Evolutionary conservation across 176 grass and related monocot genomes (phyloP), one percentile per base, ranked within the genome.

Genomic region (Eleusine coracana): DNA sequence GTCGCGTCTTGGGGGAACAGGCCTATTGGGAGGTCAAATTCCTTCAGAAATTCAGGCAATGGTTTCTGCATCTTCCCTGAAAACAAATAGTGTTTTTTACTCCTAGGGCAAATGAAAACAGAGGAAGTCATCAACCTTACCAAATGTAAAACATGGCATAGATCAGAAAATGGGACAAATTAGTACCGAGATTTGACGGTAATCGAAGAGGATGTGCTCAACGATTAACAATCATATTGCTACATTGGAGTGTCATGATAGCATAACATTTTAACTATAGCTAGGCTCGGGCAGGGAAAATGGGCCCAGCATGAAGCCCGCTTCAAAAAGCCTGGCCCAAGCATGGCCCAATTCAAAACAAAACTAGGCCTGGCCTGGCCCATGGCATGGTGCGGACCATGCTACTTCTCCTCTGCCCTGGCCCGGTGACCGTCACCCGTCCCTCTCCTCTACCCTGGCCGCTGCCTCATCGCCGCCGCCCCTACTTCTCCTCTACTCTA

Each of bases 11-110:
- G 87, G 6, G 92, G 96, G 79, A 95, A 98, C 39, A 98, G 80
- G 5, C 96, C 92, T 0, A 73, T 31, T 48, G 96, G 92, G 44
- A 98, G 66, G 76, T 95, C 92, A 37, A 91, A 87, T 16, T 98
- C 96, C 77, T 86, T 86, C 20, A 95, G 84, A 18, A 95, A 78
- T 56, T 98, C 84, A 52, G 90, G 82, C 34, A 98, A 54, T 12
- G 92, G 82, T 78, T 95, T 98, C 83, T 98, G 96, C 96, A 98
- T 95, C 63, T 95, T 98, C 77, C 92, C 92, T 98, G 85, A 54
- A 89, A 89, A 64, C 68, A 75, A 25, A 40, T 5, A 7, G 48
- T 68, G 9, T 3, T 50, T 29, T 34, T 29, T n/a, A 39, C 11
- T 70, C 1, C 15, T 12, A 70, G 11, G n/a, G 14, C 14, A 67